A percentile compares a stretch with the other conserved stretches of the same genome.
These are phyloP conservation scores for Saccharomyces uvarum DNA, from an alignment of 1,139 yeast species.

Conservation along the genomic window DNA sequence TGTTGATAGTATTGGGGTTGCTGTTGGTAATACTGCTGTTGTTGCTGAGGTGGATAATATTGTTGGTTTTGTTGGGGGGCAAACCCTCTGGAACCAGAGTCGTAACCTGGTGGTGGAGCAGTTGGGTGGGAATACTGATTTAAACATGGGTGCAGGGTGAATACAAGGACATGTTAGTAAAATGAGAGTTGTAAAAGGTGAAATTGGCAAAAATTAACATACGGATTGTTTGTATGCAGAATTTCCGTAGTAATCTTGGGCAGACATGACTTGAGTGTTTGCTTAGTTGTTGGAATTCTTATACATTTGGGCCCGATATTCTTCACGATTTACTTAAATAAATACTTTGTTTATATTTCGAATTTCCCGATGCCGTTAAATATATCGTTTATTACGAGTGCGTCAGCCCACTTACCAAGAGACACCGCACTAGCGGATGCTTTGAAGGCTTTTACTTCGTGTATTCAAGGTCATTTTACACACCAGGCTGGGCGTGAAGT, in stretches of 20 bases:
- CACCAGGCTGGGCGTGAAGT: background rate
- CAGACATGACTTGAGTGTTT: constrained; percentile 11
- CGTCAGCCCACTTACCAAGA: background rate
- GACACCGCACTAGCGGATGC: background rate
- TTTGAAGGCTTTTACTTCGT: background rate
- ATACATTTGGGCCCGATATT: background rate
- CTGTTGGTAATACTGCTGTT: constrained; percentile 15
- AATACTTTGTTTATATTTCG: background rate
- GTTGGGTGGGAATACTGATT: constrained; percentile 15
- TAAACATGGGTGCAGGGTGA: background rate
- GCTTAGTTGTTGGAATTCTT: background rate
- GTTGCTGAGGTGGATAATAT: constrained; percentile 9
- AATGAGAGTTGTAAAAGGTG: background rate
- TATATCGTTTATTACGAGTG: background rate
- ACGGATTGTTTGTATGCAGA: constrained; percentile 7
- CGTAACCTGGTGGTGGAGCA: constrained; percentile 18
- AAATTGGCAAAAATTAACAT: constrained; percentile 8
- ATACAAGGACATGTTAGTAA: constrained; percentile 1
- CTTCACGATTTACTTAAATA: background rate
- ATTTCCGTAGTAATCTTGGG: constrained; percentile 16
- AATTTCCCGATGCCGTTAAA: background rate
- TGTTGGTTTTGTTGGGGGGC: constrained; percentile 6
- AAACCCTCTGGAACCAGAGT: constrained; percentile 6
- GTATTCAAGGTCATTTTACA: background rate
- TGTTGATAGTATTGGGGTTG: constrained; percentile 16